A percentile compares a stretch with the other conserved stretches of the same genome.
These are phyloP conservation scores for Malassezia vespertilionis DNA, from an alignment of 1,284 basidiomycete genomes.

Conservation along the genomic window DNA sequence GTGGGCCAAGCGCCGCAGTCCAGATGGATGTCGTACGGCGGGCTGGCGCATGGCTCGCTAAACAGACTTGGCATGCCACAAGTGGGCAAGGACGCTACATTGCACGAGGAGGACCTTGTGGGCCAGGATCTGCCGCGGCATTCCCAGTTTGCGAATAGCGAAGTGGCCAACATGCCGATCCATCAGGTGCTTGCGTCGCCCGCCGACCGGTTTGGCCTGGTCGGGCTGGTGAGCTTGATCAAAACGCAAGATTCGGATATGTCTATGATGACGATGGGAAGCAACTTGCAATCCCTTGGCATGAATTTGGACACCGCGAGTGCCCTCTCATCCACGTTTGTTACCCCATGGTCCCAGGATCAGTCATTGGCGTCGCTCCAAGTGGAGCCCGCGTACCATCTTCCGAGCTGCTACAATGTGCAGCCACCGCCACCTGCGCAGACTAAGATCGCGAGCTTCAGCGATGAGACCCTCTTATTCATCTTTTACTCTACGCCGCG, in stretches of 20 bases:
- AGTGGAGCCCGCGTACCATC: constrained; percentile 67
- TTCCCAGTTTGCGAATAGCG: constrained; percentile 13
- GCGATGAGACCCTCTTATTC: constrained; percentile 95
- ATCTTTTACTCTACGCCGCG: constrained; percentile 94
- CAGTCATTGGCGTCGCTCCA: constrained; percentile 70
- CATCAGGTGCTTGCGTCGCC: constrained; percentile 87
- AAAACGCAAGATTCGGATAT: constrained; percentile 80
- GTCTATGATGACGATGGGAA: constrained; percentile 74
- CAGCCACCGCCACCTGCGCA: constrained; percentile 79
- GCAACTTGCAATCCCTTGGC: constrained; percentile 83
- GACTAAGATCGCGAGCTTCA: constrained; percentile 74
- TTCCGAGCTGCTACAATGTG: constrained; percentile 87
- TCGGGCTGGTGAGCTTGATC: constrained; percentile 79
- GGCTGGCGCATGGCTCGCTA: neutral
- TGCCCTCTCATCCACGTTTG: constrained; percentile 81
- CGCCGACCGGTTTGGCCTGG: constrained; percentile 86
- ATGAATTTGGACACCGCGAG: constrained; percentile 75
- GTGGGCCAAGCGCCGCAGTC: neutral
- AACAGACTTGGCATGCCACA: constrained; percentile 7
- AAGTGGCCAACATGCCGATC: constrained; percentile 57
- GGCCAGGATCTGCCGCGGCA: constrained; percentile 7
- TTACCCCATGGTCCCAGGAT: constrained; percentile 90
- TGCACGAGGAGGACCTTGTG: constrained; percentile 20
- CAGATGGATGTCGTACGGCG: constrained; percentile 13
- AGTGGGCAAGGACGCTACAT: neutral